Conservation (phyloP, 2,329 filamentous ascomycete species). For the Aphanocladium album region DNA sequence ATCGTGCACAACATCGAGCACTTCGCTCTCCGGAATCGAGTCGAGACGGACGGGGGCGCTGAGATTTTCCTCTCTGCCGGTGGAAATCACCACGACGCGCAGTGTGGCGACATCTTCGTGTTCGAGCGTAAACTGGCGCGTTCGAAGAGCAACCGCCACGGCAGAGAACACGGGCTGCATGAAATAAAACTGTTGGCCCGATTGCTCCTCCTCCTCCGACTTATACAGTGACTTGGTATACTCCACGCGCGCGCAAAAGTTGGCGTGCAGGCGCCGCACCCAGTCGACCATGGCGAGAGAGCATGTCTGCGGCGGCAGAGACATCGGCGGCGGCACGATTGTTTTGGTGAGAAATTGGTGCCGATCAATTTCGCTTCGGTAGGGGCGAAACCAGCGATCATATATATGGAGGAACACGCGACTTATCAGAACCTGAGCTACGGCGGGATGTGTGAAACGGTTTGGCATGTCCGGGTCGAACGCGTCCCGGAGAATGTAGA, state of each 20-base stretch:
- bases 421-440: too few relatives aligned
- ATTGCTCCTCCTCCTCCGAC: neutral
- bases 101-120: neutral
- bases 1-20: neutral
- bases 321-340: neutral
- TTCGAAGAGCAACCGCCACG: neutral
- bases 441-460: neutral
- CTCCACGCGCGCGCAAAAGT: neutral
- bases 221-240: neutral
- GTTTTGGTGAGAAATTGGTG: neutral
- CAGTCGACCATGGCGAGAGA: neutral
- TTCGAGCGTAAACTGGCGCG: neutral
- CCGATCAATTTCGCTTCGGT: neutral
- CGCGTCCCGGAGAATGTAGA: neutral
- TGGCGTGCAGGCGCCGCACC: neutral
- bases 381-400: conserved; percentile 1
- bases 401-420: neutral
- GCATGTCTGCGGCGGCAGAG: neutral
- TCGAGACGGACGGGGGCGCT: neutral
- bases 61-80: neutral
- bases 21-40: neutral
- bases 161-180: neutral
- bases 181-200: neutral
- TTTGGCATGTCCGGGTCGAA: neutral
- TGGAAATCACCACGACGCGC: neutral